These are phyloP conservation scores for Xerocomus minutiporus DNA, from an alignment of 1,284 basidiomycete genomes.

Conservation along the genomic window DNA sequence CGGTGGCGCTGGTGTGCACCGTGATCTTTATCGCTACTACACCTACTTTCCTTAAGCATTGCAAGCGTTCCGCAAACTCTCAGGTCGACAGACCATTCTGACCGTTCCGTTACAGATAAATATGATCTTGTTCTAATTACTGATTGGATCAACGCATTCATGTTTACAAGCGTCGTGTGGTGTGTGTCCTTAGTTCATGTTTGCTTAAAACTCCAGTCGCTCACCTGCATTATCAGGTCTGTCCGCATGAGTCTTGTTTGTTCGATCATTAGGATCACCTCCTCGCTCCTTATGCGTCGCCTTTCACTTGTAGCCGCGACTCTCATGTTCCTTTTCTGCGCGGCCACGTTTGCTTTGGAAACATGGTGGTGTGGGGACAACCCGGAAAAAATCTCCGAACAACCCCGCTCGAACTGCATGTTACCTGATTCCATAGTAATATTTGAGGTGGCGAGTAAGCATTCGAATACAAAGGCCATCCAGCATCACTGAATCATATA, in stretches of 20 bases:
- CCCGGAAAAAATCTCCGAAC: neutral
- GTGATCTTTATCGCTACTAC: neutral
- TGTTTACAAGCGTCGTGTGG: constrained; percentile 13
- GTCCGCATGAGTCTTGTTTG: constrained; percentile 17
- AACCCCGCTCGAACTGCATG: neutral
- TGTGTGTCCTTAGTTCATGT: neutral
- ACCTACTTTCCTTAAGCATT: neutral
- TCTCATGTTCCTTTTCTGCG: constrained; percentile 4
- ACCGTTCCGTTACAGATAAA: constrained; percentile 1
- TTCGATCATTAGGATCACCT: constrained; percentile 8
- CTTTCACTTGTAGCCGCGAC: neutral
- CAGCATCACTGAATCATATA: neutral
- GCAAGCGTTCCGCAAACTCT: neutral
- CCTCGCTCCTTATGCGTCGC: neutral
- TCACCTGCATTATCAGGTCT: constrained; percentile 4
- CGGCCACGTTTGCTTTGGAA: constrained; percentile 3
- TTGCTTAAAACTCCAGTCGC: neutral
- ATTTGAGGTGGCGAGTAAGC: constrained; percentile 7
- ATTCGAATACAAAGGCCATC: neutral
- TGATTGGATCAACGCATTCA: constrained; percentile 3
- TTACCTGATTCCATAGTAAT: constrained; percentile 4
- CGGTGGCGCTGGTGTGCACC: constrained; percentile 1
- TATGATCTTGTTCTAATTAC: neutral
- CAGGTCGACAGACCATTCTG: neutral
- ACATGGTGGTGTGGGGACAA: constrained; percentile 7